phyloP scores from a whole-genome alignment of 805 yeast genomes.

The Candida argentea region DNA sequence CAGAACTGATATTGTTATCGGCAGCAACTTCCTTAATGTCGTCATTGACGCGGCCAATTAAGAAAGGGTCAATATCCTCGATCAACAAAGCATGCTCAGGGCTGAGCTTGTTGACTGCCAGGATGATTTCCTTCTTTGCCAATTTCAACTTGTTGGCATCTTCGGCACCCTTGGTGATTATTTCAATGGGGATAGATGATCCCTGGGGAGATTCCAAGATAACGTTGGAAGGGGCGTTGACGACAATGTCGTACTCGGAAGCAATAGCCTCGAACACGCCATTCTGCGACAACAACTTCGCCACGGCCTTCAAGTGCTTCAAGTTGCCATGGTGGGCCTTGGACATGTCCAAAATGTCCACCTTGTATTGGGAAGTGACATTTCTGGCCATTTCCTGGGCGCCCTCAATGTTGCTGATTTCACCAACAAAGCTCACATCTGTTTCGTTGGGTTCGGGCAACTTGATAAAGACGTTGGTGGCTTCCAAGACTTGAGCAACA shows the following conservation, averaged over 20 bases:
- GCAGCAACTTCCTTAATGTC: constrained; percentile 32
- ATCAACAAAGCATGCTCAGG: constrained; percentile 55
- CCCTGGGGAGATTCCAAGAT: constrained; percentile 30
- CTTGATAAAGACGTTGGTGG: constrained; percentile 47
- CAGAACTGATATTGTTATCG: constrained; percentile 40
- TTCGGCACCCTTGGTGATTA: constrained; percentile 40
- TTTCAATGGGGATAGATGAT: constrained; percentile 45
- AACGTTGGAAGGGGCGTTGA: constrained; percentile 28
- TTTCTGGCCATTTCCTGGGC: constrained; percentile 59
- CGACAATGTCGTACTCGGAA: constrained; percentile 23
- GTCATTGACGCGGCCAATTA: constrained; percentile 35
- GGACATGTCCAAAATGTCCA: constrained; percentile 70
- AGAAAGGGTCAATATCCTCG: constrained; percentile 58
- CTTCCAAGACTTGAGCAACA: constrained; percentile 38
- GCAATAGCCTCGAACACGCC: constrained; percentile 37
- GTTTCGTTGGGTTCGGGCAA: constrained; percentile 42
- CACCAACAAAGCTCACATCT: constrained; percentile 55
- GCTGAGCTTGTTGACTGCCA: constrained; percentile 58
- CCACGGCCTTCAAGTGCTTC: constrained; percentile 66
- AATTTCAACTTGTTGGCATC: constrained; percentile 37
- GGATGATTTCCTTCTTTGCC: constrained; percentile 66
- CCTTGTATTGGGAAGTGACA: constrained; percentile 47
- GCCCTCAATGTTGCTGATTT: constrained; percentile 37
- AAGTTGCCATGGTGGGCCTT: constrained; percentile 79
- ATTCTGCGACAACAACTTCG: constrained; percentile 51